A percentile compares a stretch with the other conserved stretches of the same genome.
Conservation (phyloP, 2,329 filamentous ascomycete genomes). For the Fusarium sp. region DNA sequence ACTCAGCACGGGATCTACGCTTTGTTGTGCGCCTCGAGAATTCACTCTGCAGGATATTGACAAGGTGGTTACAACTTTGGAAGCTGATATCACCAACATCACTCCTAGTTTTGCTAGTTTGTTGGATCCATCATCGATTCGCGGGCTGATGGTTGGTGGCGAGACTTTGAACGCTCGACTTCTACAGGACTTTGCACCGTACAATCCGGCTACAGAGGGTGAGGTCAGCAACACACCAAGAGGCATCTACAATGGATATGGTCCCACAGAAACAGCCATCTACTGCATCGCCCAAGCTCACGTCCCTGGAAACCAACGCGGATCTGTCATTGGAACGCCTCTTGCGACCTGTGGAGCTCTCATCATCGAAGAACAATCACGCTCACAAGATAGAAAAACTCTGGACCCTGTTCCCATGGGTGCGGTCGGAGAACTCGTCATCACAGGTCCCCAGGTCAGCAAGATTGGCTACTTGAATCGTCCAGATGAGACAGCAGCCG, state of each 20-base stretch:
- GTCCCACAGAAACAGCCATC: conserved; percentile 19
- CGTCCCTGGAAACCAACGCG: conserved; percentile 7
- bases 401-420: conserved; percentile 18
- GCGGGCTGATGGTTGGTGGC: conserved; percentile 29
- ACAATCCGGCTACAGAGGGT: not conserved
- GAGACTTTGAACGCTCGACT: conserved; percentile 27
- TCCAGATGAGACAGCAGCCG: conserved; percentile 2
- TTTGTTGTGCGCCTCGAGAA: conserved; percentile 20
- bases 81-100: conserved; percentile 31
- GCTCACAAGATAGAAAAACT: fast-evolving
- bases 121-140: not conserved
- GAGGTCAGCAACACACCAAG: not conserved
- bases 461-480: conserved; percentile 26
- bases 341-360: conserved; percentile 9
- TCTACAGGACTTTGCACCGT: conserved; percentile 9
- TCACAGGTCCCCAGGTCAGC: conserved; percentile 25
- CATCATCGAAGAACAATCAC: fast-evolving
- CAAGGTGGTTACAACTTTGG: conserved; percentile 1
- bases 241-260: conserved; percentile 33
- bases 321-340: conserved; percentile 16
- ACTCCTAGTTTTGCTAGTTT: conserved; percentile 28
- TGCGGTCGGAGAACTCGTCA: conserved; percentile 16
- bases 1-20: conserved; percentile 20
- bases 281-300: conserved; percentile 28
- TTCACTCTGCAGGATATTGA: conserved; percentile 24